A percentile compares a stretch with the other conserved stretches of the same genome.
Conservation (phyloP, 2,329 filamentous ascomycete species). For the Sporothrix inflata region DNA sequence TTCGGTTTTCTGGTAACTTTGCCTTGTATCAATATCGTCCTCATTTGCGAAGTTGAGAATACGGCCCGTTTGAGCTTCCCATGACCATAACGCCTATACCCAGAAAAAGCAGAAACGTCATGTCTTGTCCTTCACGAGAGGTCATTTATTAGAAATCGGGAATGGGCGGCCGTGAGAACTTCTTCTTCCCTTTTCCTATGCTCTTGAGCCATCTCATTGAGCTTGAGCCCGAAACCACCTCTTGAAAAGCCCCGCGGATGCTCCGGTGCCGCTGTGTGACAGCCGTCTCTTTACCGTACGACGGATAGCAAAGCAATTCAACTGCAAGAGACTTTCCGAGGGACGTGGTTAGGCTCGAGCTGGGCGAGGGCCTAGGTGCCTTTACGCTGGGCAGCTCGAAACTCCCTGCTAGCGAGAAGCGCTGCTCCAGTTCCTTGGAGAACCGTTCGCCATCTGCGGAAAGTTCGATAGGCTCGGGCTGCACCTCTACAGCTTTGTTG, state of each 20-base stretch:
- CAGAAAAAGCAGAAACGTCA: neutral
- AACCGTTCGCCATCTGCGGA: conserved; percentile 1
- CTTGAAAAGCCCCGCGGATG: neutral
- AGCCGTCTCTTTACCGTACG: neutral
- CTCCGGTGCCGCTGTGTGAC: neutral
- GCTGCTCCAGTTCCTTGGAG: conserved; percentile 10
- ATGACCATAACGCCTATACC: neutral
- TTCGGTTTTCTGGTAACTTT: neutral
- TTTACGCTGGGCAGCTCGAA: neutral
- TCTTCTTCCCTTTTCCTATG: neutral
- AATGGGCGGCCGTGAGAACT: conserved; percentile 8
- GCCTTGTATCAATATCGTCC: neutral
- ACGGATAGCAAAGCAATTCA: neutral
- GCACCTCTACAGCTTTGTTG: neutral
- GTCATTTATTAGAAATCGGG: neutral
- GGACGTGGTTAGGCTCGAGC: neutral
- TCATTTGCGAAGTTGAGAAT: too few relatives aligned
- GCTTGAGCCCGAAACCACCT: neutral
- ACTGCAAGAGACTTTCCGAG: neutral
- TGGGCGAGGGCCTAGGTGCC: neutral
- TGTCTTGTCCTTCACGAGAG: neutral
- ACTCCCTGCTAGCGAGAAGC: neutral
- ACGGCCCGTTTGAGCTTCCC: neutral
- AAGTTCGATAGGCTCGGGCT: neutral
- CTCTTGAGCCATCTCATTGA: conserved; percentile 13